Percentiles rank a stretch among this genome's conserved stretches.
phyloP scores from a whole-genome alignment of 495 filamentous ascomycete genomes.

The Annulohypoxylon moriforme region DNA sequence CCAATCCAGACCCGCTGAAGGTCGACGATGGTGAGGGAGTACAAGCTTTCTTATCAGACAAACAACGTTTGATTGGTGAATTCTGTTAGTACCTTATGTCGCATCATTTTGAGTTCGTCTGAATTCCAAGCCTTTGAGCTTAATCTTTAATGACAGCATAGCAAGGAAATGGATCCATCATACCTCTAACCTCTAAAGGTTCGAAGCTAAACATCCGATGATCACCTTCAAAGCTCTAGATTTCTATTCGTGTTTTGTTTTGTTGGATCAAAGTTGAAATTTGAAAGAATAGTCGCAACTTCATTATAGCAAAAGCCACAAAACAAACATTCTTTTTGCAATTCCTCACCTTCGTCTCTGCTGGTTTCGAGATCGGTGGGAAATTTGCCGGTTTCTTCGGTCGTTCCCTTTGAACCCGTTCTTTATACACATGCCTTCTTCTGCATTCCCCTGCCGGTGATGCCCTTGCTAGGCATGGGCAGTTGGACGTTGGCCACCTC shows the following conservation, averaged over 20 bases:
- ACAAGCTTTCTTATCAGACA: conserved; percentile 25
- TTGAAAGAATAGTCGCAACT: background rate
- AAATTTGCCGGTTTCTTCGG: conserved; percentile 10
- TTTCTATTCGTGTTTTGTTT: conserved; percentile 20
- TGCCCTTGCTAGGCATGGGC: conserved; percentile 57
- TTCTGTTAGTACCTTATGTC: conserved; percentile 39
- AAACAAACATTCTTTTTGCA: background rate
- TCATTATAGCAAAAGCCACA: background rate
- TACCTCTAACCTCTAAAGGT: background rate
- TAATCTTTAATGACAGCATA: conserved; percentile 24
- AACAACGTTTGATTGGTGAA: background rate
- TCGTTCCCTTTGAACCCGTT: conserved; percentile 14
- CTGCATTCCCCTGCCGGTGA: conserved; percentile 51
- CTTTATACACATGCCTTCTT: conserved; percentile 52
- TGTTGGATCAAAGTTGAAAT: conserved; percentile 16
- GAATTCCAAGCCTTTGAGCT: background rate
- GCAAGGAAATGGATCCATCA: background rate
- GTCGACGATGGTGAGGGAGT: background rate
- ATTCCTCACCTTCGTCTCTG: conserved; percentile 10
- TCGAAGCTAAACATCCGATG: conserved; percentile 12
- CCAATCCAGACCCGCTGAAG: conserved; percentile 23
- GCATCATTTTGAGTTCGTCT: background rate
- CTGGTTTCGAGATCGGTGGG: conserved; percentile 26
- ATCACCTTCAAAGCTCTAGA: conserved; percentile 15
- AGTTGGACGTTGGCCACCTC: conserved; percentile 47